Conservation (phyloP, 257 asterid genomes). For the Ophiorrhiza pumila region DNA sequence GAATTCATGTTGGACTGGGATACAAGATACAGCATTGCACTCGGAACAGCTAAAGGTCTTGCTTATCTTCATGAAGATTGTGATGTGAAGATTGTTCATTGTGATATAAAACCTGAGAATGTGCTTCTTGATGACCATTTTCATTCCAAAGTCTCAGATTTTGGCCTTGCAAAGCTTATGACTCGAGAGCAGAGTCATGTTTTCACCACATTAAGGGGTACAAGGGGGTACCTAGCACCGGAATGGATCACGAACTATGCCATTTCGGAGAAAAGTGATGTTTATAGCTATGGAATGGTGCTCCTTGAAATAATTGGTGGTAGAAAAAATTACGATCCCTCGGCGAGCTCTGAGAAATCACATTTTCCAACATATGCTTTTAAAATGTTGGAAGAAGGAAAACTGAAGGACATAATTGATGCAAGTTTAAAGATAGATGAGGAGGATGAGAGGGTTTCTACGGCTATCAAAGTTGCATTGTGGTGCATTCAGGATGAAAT, state of each 20-base stretch:
- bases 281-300: slow-evolving; percentile 90
- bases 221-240: slow-evolving; percentile 91
- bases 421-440: slow-evolving; percentile 44
- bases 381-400: slow-evolving; percentile 90
- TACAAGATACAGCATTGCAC: slow-evolving; percentile 61
- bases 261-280: slow-evolving; percentile 93
- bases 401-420: slow-evolving; percentile 61
- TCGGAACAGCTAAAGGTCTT: slow-evolving; percentile 84
- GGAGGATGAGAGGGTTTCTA: slow-evolving; percentile 61
- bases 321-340: slow-evolving; percentile 63
- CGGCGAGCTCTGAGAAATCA: slow-evolving; percentile 59
- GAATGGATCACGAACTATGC: slow-evolving; percentile 97
- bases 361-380: slow-evolving; percentile 85
- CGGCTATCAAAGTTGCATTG: slow-evolving; percentile 70
- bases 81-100: slow-evolving; percentile 77
- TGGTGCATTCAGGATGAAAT: slow-evolving; percentile 98
- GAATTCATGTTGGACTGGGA: slow-evolving; percentile 78
- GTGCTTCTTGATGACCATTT: slow-evolving; percentile 76
- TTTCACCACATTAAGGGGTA: slow-evolving; percentile 81
- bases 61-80: slow-evolving; percentile 90
- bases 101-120: slow-evolving; percentile 87
- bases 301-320: slow-evolving; percentile 90
- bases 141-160: slow-evolving; percentile 75
- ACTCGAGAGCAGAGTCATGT: slow-evolving; percentile 79
- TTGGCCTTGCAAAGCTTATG: slow-evolving; percentile 93